Base-by-base conservation (phyloP, 257 asterid genomes). In the Solanum okadae region DNA sequence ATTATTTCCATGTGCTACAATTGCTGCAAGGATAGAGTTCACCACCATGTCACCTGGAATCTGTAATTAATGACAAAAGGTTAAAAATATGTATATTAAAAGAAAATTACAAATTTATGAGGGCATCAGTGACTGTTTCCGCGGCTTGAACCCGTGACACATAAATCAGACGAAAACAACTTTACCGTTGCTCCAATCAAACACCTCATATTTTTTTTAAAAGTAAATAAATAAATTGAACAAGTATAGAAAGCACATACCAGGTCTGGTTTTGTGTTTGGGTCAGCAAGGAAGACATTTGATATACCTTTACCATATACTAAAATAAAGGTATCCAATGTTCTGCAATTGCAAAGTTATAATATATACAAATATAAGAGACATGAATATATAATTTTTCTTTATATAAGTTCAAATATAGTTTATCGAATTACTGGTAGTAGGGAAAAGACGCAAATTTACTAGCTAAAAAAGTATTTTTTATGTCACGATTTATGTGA, bases 21-120 rank as follows among this genome's bases (percentile, higher is more conserved):
- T 87, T 33, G 91, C 91, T 46, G 92, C 92, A 16, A 94, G 44
- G 90, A 93, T 92, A 13, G 91, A 89, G 34, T 94, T 94, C 22
- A 94, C 95, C 90, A 94, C 95, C 96, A 94, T 92, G 59, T 94
- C 96, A 10, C 95, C 92, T 3, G 98, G 98, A 89, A 94, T 91
- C 98, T 93, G 91, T 84, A 40, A 59, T 20, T 56, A 3, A 56
- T 8, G 18, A 31, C 16, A 34, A 56, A 79, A 89, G 61, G 22
- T n/a, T 12, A 56, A 37, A n/a, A 44, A 33, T 9, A 9, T 34
- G 31, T n/a, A 63, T n/a, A 10, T n/a, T 65, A 65, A 25, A 83
- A 27, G 15, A 83, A 31, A 33, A 52, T 14, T 83, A n/a, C 16
- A 14, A 76, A 37, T 20, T 29, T 76, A 27, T 27, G 73, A 67